Evolutionary conservation across 2,329 filamentous ascomycete species (phyloP), one percentile per base, ranked within the genome.

Genomic region (Xylaria sp.): DNA sequence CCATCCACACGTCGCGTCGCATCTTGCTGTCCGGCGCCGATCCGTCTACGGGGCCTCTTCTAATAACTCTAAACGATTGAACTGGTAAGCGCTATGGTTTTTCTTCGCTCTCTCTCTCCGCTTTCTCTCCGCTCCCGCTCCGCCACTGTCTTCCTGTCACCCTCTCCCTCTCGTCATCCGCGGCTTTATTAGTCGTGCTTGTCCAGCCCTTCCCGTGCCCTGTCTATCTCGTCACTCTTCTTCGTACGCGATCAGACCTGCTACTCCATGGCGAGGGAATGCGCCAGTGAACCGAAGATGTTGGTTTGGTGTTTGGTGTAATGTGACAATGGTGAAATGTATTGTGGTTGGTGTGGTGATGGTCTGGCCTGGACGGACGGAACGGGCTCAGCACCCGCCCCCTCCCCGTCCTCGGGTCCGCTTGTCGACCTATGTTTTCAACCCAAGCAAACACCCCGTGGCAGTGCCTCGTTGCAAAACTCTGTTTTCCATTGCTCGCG

Each of bases 41-140:
- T 34, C 43, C 22, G 39, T 21, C 39, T 24, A 52, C 44, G 39
- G 47, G 52, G 44, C 51, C 54, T 45, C 47, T 61, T 38, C 40
- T 38, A 29, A 52, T 43, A 44, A 29, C 20, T 43, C 54, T 45
- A 54, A 45, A 21, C 26, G 44, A 21, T 6, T 6, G 17, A 20
- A 54, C 48, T 56, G 56, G 58, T 61, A 61, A 61, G 58, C 58
- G 52, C 56, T 46, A 16, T 50, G 16, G 46, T 54, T 59, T 56
- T 40, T 43, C 20, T 53, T n/a, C 41, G 47, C 26, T 44, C 18
- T 21, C n/a, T 13, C n/a, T 40, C 7, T 40, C 4, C 11, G 3
- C 17, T 40, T 4, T 13, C 19, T 40, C 4, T 4, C 11, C 39
- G 7, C 19, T 17, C n/a, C 4, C 7, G 7, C 8, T 18, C 39